Evolutionary conservation across 108 stramenopile species (phyloP).

Genomic region (Pseudonitzschia multistriata): DNA sequence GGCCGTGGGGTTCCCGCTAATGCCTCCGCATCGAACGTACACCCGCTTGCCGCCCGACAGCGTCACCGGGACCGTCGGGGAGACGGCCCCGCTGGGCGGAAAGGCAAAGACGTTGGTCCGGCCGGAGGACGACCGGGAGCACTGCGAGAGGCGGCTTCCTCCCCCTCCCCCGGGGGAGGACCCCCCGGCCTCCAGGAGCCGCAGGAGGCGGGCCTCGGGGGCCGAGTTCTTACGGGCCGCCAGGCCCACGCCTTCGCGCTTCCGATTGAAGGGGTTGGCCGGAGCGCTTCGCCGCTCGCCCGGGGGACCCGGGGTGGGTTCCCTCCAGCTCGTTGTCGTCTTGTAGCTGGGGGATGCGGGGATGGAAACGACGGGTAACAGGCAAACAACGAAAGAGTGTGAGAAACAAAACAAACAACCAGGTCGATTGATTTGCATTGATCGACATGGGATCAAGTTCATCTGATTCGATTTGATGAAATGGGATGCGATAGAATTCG

Average conservation of each 20-base stretch:
- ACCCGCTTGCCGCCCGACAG: slow-evolving; percentile 30
- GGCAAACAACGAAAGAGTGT: too few relatives aligned
- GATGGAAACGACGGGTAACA: too few relatives aligned
- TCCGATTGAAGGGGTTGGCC: background rate
- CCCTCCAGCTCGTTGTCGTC: too few relatives aligned
- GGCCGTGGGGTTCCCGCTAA: slow-evolving; percentile 23
- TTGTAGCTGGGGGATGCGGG: too few relatives aligned
- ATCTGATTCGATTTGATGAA: too few relatives aligned
- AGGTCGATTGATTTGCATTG: too few relatives aligned
- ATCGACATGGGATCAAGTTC: too few relatives aligned
- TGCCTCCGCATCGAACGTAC: slow-evolving; percentile 14
- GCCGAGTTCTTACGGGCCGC: slow-evolving; percentile 4
- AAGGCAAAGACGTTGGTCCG: background rate
- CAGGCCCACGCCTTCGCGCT: background rate
- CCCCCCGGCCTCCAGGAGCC: background rate
- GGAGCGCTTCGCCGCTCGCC: too few relatives aligned
- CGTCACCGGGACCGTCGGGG: slow-evolving; percentile 21
- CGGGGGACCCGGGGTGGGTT: too few relatives aligned
- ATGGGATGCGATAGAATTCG: too few relatives aligned
- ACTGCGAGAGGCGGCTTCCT: background rate
- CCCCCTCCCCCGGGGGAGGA: background rate
- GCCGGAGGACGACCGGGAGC: background rate
- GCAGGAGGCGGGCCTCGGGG: slow-evolving; percentile 30
- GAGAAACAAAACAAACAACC: too few relatives aligned
- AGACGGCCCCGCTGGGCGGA: background rate